Evolutionary conservation across 768 basidiomycete genomes (phyloP), one percentile per base, ranked within the genome.

Genomic region (Boletus bicolor): DNA sequence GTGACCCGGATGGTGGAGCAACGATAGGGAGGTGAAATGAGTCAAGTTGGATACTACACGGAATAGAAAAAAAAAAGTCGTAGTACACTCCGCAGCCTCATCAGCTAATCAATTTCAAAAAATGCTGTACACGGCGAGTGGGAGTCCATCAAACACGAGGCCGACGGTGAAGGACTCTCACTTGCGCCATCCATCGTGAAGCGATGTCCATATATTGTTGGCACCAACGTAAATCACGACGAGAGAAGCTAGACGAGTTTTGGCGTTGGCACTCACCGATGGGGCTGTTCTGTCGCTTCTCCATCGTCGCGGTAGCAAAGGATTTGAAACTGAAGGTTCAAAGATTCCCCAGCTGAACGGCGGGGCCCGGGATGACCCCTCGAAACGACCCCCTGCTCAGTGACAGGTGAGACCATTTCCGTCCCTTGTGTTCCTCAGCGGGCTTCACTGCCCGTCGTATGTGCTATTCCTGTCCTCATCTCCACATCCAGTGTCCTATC

Each of bases 121-220:
- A 35, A 54, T 36, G 51, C 53, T 54, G 53, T 54, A 42, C 21
- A 24, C 53, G 12, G 17, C 36, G 24, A 34, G 53, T 28, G 53
- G 34, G 37, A 35, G 12, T 12, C 11, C 39, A 54, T 54, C 53
- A 53, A 35, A 54, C 54, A 54, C 34, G 54, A 41, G 54, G 54
- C 17, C 21, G 21, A 24, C 21, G 35, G 32, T 34, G 12, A 51
- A 7, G 44, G 30, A 32, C 9, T 32, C 32, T 32, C 32, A 9
- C 10, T 32, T 32, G 32, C 9, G 32, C 32, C 32, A 10, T 32
- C 32, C 32, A 2, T 32, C 10, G 28, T 4, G 21, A 28, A 32
- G 19, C 49, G 32, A 4, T 17, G 45, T 35, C 34, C 3, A 39
- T 14, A n/a, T 15, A 19, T 19, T 1, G 47, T 14, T 24, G 21